Evolutionary conservation across 2,329 filamentous ascomycete species (phyloP).

Genomic region (Beauveria scarabaeidicola): DNA sequence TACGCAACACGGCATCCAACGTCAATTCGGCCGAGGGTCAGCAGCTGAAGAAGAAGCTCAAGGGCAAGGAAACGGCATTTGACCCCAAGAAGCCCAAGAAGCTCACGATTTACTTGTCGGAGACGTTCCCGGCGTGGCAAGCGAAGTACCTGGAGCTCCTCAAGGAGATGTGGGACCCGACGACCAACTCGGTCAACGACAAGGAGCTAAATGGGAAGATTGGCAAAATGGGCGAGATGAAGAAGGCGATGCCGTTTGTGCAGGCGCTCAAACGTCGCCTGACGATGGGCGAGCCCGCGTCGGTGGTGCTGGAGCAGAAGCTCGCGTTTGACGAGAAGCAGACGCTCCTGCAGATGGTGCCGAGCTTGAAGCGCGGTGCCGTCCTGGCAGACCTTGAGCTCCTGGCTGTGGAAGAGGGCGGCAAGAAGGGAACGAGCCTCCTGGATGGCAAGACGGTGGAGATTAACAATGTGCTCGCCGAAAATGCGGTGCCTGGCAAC

Average conservation of each 20-base stretch:
- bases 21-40: conserved; percentile 73
- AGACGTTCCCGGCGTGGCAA: conserved; percentile 83
- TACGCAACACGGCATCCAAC: conserved; percentile 64
- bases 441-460: conserved; percentile 47
- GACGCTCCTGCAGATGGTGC: conserved; percentile 68
- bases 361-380: conserved; percentile 66
- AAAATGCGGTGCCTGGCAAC: conserved; percentile 69
- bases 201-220: conserved; percentile 73
- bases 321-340: conserved; percentile 78
- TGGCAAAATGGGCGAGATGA: conserved; percentile 79
- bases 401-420: conserved; percentile 61
- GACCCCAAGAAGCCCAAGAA: conserved; percentile 90
- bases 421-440: conserved; percentile 53
- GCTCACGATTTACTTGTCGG: conserved; percentile 75
- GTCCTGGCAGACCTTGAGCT: conserved; percentile 65
- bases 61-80: conserved; percentile 78
- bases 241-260: conserved; percentile 97
- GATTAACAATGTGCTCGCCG: conserved; percentile 50
- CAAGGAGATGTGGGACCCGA: conserved; percentile 57
- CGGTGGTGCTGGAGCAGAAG: conserved; percentile 71
- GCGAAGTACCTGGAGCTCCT: conserved; percentile 79
- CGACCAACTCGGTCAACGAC: conserved; percentile 59
- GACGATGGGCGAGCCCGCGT: conserved; percentile 56
- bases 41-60: conserved; percentile 81
- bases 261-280: conserved; percentile 80